A percentile compares a stretch with the other conserved stretches of the same genome.
Evolutionary conservation across 164 flowering plant genomes (phyloP).

Genomic region (Piper longum): DNA sequence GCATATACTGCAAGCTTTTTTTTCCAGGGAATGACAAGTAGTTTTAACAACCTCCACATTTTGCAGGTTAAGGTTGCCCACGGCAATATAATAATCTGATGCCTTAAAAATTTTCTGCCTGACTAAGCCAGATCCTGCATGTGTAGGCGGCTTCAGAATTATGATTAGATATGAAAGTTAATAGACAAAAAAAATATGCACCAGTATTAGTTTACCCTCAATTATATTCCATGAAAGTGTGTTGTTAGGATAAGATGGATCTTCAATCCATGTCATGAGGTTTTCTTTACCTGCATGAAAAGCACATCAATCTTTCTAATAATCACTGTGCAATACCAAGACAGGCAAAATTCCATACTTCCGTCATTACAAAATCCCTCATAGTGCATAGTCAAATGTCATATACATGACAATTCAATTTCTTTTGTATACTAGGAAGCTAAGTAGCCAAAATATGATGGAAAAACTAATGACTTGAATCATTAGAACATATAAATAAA

Average conservation of each 20-base stretch:
- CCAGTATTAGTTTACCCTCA: constrained; percentile 27
- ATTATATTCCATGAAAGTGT: constrained; percentile 65
- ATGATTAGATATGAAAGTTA: too few species aligned
- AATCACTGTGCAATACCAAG: too few species aligned
- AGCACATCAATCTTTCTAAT: background rate
- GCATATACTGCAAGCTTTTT: too few species aligned
- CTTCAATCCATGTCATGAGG: constrained; percentile 49
- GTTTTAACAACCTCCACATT: constrained; percentile 33
- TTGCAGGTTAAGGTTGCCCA: constrained; percentile 42
- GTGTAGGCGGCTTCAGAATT: background rate
- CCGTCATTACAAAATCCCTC: background rate
- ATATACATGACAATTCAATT: too few species aligned
- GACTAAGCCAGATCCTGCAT: constrained; percentile 49
- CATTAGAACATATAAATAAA: background rate
- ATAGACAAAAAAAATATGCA: background rate
- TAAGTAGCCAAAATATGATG: too few species aligned
- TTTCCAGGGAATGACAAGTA: background rate
- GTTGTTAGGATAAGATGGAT: constrained; percentile 55
- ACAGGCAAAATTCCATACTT: background rate
- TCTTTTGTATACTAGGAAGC: too few species aligned
- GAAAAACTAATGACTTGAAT: background rate
- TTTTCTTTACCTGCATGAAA: constrained; percentile 43
- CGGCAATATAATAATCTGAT: constrained; percentile 49
- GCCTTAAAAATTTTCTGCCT: constrained; percentile 31
- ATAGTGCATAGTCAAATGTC: too few species aligned